Evolutionary conservation across 495 filamentous ascomycete genomes (phyloP), one percentile per base, ranked within the genome.

Genomic region (Clavariopsis aquatica): DNA sequence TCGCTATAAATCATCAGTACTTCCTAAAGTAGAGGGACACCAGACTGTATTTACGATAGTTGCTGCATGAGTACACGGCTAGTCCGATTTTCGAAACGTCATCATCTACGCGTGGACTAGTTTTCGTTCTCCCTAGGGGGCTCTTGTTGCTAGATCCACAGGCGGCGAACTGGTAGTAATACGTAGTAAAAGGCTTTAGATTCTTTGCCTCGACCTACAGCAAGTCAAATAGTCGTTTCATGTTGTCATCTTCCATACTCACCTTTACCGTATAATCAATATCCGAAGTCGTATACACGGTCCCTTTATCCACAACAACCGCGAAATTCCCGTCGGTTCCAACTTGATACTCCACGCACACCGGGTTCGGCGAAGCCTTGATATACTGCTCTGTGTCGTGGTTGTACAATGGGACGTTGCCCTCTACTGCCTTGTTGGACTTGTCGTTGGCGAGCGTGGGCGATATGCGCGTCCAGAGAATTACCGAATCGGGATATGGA

Each of bases 211-310:
- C 86, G 36, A 89, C 26, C 62, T 65, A 31, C 22, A 17, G 3
- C 13, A 17, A 15, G 38, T 64, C 43, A 64, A 43, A 9, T 6
- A 1, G 15, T 17, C 6, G 10, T 19, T 23, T 23, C 34, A 49
- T 17, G 15, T 12, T 22, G 23, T 6, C 8, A 12, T 2, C 9
- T 9, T 38, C 28, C 9, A 22, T 6, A 28, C 60, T 49, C 52
- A 29, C 82, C 78, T 89, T 89, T 45, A 89, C 77, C n/a, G 87
- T 89, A 66, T 84, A 89, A 65, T 89, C 87, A 31, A 89, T 82
- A 73, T 89, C 87, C 0, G 80, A 84, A 27, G 77, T 85, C 0
- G 87, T 89, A 69, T 83, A 87, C 1, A 77, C 85, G 2, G 84
- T 84, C 31, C 73, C 66, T 51, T 77, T 74, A 10, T 78, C 78